Base-by-base conservation (phyloP, 2,329 filamentous ascomycete genomes). In the Pseudohalonectria lignicola region DNA sequence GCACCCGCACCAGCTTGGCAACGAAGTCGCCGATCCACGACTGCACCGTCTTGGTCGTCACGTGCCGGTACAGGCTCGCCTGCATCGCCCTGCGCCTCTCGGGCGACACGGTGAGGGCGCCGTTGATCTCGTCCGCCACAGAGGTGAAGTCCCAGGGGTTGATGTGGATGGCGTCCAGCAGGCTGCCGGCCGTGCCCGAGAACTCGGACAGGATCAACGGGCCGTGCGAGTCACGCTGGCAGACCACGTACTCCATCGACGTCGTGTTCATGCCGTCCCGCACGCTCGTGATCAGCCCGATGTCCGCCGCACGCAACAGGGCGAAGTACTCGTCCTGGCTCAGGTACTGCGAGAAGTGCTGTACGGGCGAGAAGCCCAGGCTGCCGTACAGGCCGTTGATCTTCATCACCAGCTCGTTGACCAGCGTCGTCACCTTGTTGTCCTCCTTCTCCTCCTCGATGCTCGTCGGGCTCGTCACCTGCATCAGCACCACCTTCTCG, bases 241-340 rank as follows among this genome's bases (percentile, higher is more conserved):
- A 94, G 41, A 94, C 74, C 41, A 96, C 79, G 55, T 95, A 96
- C 60, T 96, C 92, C 49, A 96, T 67, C 55, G 86, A 93, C 16
- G 88, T 94, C 1, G 90, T 95, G 65, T 95, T 96, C 88, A 96
- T 95, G 41, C 90, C 90, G 57, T 96, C 92, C 43, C 90, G 79
- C 17, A 96, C 88, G 48, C 86, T 94, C 6, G 92, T 95, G 59
- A 96, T 95, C 36, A 96, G 69, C 4, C 87, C 90, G 47, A 95
- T 85, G 56, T 96, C 87, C 25, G 84, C 88, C 3, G 86, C 78
- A 18, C 90, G 79, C 37, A 96, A 72, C n/a, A 96, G 74, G 4
- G 90, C 88, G 59, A 94, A 93, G 59, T 96, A 96, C 61, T 96
- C 88, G 49, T 87, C 82, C 47, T 82, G 82, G 34, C 78, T 81